Percentiles rank a stretch among this genome's conserved stretches.
These are phyloP conservation scores for Chamaecyparis obtusa DNA, from an alignment of 75 land plant species.

Conservation along the genomic window DNA sequence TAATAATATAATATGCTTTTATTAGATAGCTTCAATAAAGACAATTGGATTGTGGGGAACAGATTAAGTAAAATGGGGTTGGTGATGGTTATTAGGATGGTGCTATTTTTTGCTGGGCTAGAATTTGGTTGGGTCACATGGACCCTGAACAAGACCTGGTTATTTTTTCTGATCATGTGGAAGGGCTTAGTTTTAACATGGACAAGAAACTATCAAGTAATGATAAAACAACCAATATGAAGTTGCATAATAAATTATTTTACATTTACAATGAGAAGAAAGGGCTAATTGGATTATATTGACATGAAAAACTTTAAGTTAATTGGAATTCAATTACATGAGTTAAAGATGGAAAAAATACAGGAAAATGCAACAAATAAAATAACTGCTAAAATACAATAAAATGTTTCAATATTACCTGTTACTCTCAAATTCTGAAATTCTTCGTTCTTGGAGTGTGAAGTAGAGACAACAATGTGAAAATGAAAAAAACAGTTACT, in stretches of 20 bases:
- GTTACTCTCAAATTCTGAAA: no score
- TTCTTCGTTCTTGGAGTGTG: no score
- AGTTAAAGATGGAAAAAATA: no score
- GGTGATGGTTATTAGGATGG: no score
- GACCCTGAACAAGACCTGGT: not conserved
- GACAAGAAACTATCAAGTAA: not conserved
- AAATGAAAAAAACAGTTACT: no score
- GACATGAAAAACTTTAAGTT: no score
- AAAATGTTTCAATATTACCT: no score
- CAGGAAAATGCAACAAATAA: no score
- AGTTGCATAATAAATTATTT: not conserved
- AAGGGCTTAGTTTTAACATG: not conserved
- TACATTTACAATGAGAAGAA: not conserved
- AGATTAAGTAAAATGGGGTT: not conserved
- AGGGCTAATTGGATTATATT: not conserved
- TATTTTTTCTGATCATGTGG: not conserved
- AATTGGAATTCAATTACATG: no score
- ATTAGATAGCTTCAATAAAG: not conserved
- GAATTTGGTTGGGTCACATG: not conserved
- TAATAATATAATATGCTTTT: not conserved
- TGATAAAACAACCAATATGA: not conserved
- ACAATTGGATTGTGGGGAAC: not conserved
- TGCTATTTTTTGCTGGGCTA: not conserved
- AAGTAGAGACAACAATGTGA: no score
- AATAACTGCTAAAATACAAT: no score